These are phyloP conservation scores for Xanthoceras sorbifolium DNA, from an alignment of 345 rosid genomes.

Conservation along the genomic window DNA sequence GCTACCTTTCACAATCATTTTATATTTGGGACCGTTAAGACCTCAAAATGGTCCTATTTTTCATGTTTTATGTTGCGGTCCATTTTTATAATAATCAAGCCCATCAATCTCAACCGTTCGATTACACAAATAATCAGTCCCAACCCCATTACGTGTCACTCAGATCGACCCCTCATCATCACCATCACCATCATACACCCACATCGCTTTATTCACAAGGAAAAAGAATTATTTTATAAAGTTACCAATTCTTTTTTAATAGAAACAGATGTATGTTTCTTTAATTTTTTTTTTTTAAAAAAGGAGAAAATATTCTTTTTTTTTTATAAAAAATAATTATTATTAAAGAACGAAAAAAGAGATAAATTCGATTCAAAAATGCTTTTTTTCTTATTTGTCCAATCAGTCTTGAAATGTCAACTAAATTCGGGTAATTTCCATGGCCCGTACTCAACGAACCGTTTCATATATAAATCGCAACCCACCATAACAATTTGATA, in stretches of 20 bases:
- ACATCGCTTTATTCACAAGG: slow-evolving; percentile 31
- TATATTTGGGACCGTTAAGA: slow-evolving; percentile 27
- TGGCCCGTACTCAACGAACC: slow-evolving; percentile 31
- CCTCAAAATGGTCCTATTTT: slow-evolving; percentile 30
- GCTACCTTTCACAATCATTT: slow-evolving; percentile 13
- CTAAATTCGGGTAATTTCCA: slow-evolving; percentile 42
- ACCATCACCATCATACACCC: slow-evolving; percentile 16
- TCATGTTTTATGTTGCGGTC: slow-evolving; percentile 23
- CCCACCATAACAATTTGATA: neutral
- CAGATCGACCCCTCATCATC: slow-evolving; percentile 32
- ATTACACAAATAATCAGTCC: slow-evolving; percentile 22
- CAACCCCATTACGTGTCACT: slow-evolving; percentile 26
- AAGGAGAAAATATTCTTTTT: slow-evolving; percentile 16
- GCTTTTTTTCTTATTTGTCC: slow-evolving; percentile 39
- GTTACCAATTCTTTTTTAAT: neutral
- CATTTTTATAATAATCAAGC: neutral
- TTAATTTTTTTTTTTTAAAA: neutral
- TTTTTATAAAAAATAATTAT: slow-evolving; percentile 9
- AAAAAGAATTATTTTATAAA: slow-evolving; percentile 10
- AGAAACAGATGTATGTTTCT: neutral
- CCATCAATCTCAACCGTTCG: slow-evolving; percentile 24
- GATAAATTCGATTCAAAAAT: slow-evolving; percentile 43
- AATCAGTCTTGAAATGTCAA: slow-evolving; percentile 56
- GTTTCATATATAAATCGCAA: slow-evolving; percentile 41
- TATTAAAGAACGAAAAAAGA: slow-evolving; percentile 10